These are phyloP conservation scores for Xanthoparmelia taractica DNA, from an alignment of 495 filamentous ascomycete species.

Conservation along the genomic window DNA sequence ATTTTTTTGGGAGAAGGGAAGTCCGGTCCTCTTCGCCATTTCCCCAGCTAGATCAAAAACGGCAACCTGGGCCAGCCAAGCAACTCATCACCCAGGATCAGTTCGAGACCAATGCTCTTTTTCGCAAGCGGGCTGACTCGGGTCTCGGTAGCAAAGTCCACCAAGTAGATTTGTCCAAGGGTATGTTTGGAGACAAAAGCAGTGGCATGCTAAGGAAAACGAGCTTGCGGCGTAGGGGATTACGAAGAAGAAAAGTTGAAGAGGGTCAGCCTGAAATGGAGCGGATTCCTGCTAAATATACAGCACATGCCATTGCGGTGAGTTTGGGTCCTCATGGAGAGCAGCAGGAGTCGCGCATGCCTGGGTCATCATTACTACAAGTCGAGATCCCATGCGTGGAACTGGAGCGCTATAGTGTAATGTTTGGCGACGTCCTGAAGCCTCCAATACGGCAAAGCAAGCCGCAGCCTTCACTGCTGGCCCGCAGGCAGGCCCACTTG, in stretches of 20 bases:
- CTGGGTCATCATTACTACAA: conserved; percentile 40
- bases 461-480: conserved; percentile 39
- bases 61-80: conserved; percentile 1
- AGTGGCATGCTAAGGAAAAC: conserved; percentile 11
- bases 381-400: conserved; percentile 74
- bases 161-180: background rate
- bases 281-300: conserved; percentile 3
- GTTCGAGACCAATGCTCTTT: conserved; percentile 11
- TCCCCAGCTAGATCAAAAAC: conserved; percentile 25
- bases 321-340: background rate
- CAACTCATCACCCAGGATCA: conserved; percentile 4
- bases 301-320: conserved; percentile 1
- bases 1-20: conserved; percentile 42
- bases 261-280: conserved; percentile 7
- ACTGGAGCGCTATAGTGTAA: conserved; percentile 87
- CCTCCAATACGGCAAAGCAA: conserved; percentile 26
- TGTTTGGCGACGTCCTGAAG: conserved; percentile 75
- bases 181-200: background rate
- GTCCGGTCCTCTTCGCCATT: conserved; percentile 26
- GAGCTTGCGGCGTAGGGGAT: conserved; percentile 16
- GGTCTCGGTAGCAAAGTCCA: conserved; percentile 5
- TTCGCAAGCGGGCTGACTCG: conserved; percentile 22
- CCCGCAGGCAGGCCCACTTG: conserved; percentile 61
- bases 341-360: background rate
- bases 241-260: conserved; percentile 14